These are phyloP conservation scores for Trichophyton simii DNA, from an alignment of 2,329 filamentous ascomycete genomes.

Conservation along the genomic window DNA sequence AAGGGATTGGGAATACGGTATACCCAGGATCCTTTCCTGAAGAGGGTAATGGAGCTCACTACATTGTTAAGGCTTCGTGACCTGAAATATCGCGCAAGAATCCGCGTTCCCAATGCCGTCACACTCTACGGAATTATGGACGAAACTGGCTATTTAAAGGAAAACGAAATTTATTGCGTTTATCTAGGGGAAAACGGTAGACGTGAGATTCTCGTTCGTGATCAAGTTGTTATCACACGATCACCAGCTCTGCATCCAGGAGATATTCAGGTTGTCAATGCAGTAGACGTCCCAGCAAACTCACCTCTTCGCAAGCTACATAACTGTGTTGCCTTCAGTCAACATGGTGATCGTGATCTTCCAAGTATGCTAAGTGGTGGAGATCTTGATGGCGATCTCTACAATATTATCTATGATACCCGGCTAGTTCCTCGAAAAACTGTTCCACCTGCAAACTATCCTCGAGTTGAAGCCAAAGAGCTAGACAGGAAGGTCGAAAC, in stretches of 20 bases:
- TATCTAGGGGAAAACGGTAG: constrained; percentile 34
- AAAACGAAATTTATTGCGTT: constrained; percentile 56
- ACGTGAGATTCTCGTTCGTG: constrained; percentile 24
- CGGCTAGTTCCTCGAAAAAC: constrained; percentile 34
- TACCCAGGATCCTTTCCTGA: constrained; percentile 55
- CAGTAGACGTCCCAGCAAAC: constrained; percentile 39
- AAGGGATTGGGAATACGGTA: constrained; percentile 50
- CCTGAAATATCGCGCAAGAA: constrained; percentile 67
- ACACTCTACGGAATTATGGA: constrained; percentile 77
- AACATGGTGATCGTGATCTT: constrained; percentile 56
- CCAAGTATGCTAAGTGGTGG: constrained; percentile 69
- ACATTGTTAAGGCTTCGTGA: constrained; percentile 59
- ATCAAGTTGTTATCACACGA: constrained; percentile 53
- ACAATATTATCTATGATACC: constrained; percentile 63
- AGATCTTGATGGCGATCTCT: constrained; percentile 73
- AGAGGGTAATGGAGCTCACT: constrained; percentile 55
- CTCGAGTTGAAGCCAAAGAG: constrained; percentile 42
- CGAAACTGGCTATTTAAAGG: constrained; percentile 55
- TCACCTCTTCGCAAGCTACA: constrained; percentile 51
- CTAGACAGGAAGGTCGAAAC: constrained; percentile 48
- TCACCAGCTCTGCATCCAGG: constrained; percentile 72
- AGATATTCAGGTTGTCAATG: constrained; percentile 56
- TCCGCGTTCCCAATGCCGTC: constrained; percentile 56
- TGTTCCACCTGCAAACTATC: constrained; percentile 57
- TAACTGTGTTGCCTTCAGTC: constrained; percentile 71